These are phyloP conservation scores for Sedum album DNA, from an alignment of 164 flowering plant genomes.

Conservation along the genomic window DNA sequence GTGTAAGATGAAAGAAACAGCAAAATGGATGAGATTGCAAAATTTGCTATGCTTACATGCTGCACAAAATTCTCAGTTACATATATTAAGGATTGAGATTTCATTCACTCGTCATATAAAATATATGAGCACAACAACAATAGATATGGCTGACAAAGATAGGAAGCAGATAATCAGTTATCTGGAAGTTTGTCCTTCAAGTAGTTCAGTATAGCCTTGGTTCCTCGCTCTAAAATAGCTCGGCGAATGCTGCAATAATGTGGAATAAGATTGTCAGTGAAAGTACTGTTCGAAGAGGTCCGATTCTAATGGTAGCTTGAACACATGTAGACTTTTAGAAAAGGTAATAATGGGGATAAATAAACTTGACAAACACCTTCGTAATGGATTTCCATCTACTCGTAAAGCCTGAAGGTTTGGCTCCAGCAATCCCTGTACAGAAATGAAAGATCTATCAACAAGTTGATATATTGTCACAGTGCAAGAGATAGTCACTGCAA, in stretches of 20 bases:
- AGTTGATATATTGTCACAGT: not conserved
- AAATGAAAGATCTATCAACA: not conserved
- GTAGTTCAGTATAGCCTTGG: slow-evolving; percentile 71
- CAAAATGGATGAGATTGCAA: no score
- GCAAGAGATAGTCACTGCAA: not conserved
- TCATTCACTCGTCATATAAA: not conserved
- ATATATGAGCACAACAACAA: not conserved
- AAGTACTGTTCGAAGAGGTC: not conserved
- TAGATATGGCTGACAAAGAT: not conserved
- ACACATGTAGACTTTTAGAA: not conserved
- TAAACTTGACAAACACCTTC: slow-evolving; percentile 45
- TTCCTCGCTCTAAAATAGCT: slow-evolving; percentile 77
- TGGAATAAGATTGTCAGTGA: not conserved
- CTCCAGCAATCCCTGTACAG: slow-evolving; percentile 80
- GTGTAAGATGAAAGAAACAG: no score
- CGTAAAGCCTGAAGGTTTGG: slow-evolving; percentile 64
- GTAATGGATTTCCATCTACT: slow-evolving; percentile 87
- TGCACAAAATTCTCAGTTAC: not conserved
- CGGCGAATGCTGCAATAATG: slow-evolving; percentile 64
- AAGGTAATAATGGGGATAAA: not conserved
- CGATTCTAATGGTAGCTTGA: not conserved
- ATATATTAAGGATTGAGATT: not conserved
- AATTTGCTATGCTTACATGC: not conserved
- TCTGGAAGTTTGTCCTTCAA: slow-evolving; percentile 67
- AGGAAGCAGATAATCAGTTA: slow-evolving; percentile 9